Conservation (phyloP, 768 basidiomycete genomes). For the Hemileccinum impolitum region DNA sequence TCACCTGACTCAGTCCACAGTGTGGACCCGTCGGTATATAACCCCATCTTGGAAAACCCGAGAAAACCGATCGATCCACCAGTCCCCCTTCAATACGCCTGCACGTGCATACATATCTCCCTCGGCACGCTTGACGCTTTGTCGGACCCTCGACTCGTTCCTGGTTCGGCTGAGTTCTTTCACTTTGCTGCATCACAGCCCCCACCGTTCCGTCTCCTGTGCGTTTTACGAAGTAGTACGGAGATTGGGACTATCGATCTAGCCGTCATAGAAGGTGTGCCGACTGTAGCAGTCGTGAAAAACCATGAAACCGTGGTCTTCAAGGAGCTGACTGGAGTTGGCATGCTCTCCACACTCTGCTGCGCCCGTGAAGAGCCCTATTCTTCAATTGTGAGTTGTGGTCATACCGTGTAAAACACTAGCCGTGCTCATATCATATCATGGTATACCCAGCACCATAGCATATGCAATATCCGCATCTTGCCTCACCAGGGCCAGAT, state of each 20-base stretch:
- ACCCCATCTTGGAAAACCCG: constrained; percentile 30
- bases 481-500: constrained; percentile 51
- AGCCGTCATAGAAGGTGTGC: constrained; percentile 41
- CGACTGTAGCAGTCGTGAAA: constrained; percentile 43
- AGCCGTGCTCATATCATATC: constrained; percentile 7
- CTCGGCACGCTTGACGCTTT: constrained; percentile 43
- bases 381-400: constrained; percentile 25
- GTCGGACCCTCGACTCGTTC: constrained; percentile 39
- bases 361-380: constrained; percentile 33
- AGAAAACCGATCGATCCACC: constrained; percentile 41
- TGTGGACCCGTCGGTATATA: constrained; percentile 31
- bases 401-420: too few relatives aligned
- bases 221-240: constrained; percentile 34
- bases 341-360: constrained; percentile 35
- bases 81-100: constrained; percentile 42
- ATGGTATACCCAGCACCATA: constrained; percentile 38
- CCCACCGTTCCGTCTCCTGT: constrained; percentile 41
- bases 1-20: constrained; percentile 14
- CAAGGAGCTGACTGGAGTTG: constrained; percentile 38
- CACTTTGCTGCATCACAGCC: constrained; percentile 32
- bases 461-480: constrained; percentile 50
- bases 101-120: constrained; percentile 40
- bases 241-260: constrained; percentile 39
- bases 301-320: constrained; percentile 40
- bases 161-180: constrained; percentile 38